These are phyloP conservation scores for Cryptomeria japonica DNA, from an alignment of 75 land plant genomes.

Conservation along the genomic window DNA sequence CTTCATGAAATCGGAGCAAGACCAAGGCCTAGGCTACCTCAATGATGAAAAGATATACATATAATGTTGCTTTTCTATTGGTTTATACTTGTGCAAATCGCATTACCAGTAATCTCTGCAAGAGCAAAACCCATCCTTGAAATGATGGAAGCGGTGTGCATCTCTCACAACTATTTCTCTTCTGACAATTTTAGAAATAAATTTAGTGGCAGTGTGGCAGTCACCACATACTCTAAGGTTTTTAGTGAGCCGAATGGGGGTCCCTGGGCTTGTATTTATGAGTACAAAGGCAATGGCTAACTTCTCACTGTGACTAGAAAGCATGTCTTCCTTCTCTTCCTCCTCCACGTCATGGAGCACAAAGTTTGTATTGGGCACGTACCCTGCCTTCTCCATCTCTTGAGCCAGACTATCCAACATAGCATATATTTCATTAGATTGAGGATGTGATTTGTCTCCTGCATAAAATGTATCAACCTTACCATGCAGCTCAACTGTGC, in stretches of 20 bases:
- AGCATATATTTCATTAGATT: conserved; percentile 16
- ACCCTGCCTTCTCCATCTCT: conserved; percentile 14
- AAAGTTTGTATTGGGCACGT: conserved; percentile 17
- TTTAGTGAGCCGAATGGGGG: conserved; percentile 19
- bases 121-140: conserved; percentile 24
- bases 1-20: no score
- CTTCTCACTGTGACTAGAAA: conserved; percentile 28
- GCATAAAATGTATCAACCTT: conserved; percentile 15
- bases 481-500: conserved; percentile 18
- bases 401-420: conserved; percentile 14
- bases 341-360: conserved; percentile 28
- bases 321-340: conserved; percentile 18
- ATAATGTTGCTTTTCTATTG: neutral
- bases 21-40: neutral
- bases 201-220: conserved; percentile 26
- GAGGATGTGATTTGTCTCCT: conserved; percentile 13
- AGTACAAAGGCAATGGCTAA: conserved; percentile 25
- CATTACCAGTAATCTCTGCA: conserved; percentile 29
- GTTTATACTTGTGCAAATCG: neutral
- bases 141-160: conserved; percentile 23
- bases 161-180: conserved; percentile 26
- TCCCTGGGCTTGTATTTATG: conserved; percentile 18
- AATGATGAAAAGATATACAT: neutral
- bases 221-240: conserved; percentile 26
- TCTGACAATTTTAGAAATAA: conserved; percentile 13